Evolutionary conservation across 768 basidiomycete genomes (phyloP), one percentile per base, ranked within the genome.

Genomic region (Psilocybe cyanescens): DNA sequence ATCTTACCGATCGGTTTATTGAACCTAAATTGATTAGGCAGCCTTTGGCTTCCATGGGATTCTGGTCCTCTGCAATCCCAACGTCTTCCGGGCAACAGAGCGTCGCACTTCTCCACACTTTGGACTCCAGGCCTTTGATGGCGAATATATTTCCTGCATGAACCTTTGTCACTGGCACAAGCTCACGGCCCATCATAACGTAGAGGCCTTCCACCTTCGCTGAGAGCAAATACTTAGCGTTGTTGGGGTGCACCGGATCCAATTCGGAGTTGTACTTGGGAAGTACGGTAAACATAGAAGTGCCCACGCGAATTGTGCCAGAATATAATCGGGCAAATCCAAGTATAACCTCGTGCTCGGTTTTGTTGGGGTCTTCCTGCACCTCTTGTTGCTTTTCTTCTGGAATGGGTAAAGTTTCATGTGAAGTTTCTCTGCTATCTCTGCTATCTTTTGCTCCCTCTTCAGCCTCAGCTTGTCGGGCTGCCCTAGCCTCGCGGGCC

Each of bases 141-240:
- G 96, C 97, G 65, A 98, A 99, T 4, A 96, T 92, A 70, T 97
- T 96, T 7, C 97, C 97, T 1, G 97, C 95, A 31, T 84, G 84
- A 1, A 99, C 95, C 61, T 79, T 81, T 19, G 91, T 81, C 2
- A 97, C 93, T 0, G 89, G 81, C 0, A 93, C 87, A n/a, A 99
- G 81, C 70, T 98, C 96, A 46, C 94, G 79, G 2, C 97, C 97
- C 97, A 99, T 99, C 94, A 99, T 98, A 52, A 91, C 85, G 74
- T 98, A 99, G 55, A 99, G 74, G 5, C 86, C 88, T 59, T 87
- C 84, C 12, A 96, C 85, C n/a, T 78, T 80, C 24, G 88, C 81
- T 8, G 78, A 75, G 24, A 83, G 71, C 46, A 95, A 66, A 68
- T 91, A 83, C 62, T 84, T 86, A 12, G 73, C 75, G 75, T 99